These are phyloP conservation scores for Colletotrichum sp. DNA, from an alignment of 2,329 filamentous ascomycete genomes.

Conservation along the genomic window DNA sequence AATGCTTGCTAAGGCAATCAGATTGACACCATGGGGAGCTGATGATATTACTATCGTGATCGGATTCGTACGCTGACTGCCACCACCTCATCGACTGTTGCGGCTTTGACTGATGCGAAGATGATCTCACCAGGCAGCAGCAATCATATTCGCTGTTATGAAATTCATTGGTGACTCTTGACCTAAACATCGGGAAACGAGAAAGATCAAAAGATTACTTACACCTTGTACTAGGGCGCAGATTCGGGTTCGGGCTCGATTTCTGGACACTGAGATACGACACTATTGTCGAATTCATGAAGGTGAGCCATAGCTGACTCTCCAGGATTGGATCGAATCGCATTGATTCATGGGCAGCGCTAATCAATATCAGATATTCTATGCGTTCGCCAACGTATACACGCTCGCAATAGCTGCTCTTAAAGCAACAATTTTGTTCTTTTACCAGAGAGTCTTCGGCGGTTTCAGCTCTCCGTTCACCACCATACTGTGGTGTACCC, in stretches of 20 bases:
- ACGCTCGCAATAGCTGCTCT: conserved; percentile 40
- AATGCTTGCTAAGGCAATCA: neutral
- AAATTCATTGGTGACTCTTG: neutral
- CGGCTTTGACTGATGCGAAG: neutral
- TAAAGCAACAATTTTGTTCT: conserved; percentile 39
- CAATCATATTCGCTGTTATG: neutral
- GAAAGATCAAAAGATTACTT: neutral
- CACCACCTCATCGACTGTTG: neutral
- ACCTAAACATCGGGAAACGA: neutral
- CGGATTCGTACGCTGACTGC: neutral
- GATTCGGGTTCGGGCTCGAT: neutral
- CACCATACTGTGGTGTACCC: conserved; percentile 24
- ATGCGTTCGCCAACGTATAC: conserved; percentile 8
- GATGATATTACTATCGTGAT: neutral
- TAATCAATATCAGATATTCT: neutral
- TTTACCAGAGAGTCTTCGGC: conserved; percentile 44
- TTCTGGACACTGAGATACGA: neutral
- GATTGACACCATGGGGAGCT: neutral
- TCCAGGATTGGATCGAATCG: rapidly evolving
- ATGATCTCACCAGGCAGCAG: neutral
- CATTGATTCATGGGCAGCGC: neutral
- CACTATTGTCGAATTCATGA: neutral
- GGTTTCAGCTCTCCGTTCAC: conserved; percentile 26
- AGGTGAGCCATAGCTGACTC: neutral
- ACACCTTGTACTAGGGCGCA: neutral